Conservation (phyloP, 1,284 basidiomycete species). For the Caloboletus firmus region DNA sequence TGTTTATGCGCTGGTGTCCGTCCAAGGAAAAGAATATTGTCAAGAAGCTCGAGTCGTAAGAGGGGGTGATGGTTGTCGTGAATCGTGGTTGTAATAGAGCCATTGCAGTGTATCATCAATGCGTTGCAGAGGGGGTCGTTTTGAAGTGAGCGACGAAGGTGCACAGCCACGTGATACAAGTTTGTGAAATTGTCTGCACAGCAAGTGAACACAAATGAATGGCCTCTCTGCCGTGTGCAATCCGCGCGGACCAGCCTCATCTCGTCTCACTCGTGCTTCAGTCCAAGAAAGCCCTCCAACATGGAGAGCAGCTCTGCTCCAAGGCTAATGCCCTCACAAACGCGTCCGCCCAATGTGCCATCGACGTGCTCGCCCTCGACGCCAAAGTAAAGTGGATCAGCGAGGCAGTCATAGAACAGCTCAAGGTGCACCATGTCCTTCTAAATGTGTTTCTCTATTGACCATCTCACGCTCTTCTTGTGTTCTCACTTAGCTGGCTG, state of each 20-base stretch:
- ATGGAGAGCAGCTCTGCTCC: constrained; percentile 70
- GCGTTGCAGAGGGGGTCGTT: no score
- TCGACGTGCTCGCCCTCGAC: constrained; percentile 73
- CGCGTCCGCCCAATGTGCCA: constrained; percentile 57
- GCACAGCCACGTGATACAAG: constrained; percentile 5
- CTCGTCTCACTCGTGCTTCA: constrained; percentile 73
- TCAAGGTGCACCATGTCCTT: constrained; percentile 50
- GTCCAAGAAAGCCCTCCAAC: constrained; percentile 76
- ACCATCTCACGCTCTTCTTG: not conserved
- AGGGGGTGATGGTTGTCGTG: not conserved
- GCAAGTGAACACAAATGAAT: constrained; percentile 6
- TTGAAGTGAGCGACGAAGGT: no score
- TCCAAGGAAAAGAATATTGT: constrained; percentile 48
- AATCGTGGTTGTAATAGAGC: not conserved
- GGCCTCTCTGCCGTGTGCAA: constrained; percentile 18
- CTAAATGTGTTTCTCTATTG: not conserved
- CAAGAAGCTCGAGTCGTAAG: constrained; percentile 21
- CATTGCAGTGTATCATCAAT: constrained; percentile 1
- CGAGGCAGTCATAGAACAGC: constrained; percentile 69
- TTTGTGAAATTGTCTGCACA: not conserved
- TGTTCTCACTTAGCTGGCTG: constrained; percentile 53
- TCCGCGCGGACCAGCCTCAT: constrained; percentile 44
- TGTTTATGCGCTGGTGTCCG: no score
- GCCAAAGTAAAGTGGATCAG: constrained; percentile 75
- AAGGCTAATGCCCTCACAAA: constrained; percentile 59